Percentiles rank a stretch among this genome's conserved stretches.
Conservation (phyloP, 2,329 filamentous ascomycete genomes). For the Curvularia verruculosa region DNA sequence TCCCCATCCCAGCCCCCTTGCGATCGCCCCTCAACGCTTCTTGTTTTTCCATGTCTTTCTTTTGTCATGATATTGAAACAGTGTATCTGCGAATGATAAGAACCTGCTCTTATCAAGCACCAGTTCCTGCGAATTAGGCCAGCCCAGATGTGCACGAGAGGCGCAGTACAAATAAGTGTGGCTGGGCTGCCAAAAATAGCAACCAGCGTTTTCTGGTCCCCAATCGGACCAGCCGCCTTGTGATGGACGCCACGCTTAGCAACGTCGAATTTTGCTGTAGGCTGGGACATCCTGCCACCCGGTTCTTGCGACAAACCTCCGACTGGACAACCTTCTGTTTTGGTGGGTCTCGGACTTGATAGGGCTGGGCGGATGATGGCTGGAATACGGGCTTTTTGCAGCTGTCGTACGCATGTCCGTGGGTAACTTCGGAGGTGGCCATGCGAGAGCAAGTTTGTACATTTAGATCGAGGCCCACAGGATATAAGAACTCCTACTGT, state of each 20-base stretch:
- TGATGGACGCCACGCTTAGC: constrained; percentile 1
- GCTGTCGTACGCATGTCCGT: constrained; percentile 18
- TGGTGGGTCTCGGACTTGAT: constrained; percentile 10
- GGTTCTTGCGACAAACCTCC: background rate
- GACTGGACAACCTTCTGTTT: constrained; percentile 6
- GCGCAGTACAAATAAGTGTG: constrained; percentile 4
- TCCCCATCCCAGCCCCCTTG: constrained; percentile 5
- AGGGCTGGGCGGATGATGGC: constrained; percentile 15
- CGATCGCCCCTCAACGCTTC: background rate
- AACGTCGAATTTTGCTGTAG: background rate
- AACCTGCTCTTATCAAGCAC: background rate
- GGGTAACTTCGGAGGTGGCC: constrained; percentile 8
- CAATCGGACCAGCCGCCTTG: constrained; percentile 4
- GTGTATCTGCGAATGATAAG: background rate
- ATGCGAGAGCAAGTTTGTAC: constrained; percentile 1
- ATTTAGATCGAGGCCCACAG: constrained; percentile 1
- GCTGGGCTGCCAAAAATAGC: constrained; percentile 15
- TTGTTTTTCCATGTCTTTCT: background rate
- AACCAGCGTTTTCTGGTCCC: constrained; percentile 6
- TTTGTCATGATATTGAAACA: background rate
- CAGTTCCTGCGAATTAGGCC: constrained; percentile 2
- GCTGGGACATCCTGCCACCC: background rate
- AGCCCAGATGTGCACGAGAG: constrained; percentile 3
- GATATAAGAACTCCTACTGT: constrained; percentile 15
- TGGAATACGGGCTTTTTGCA: constrained; percentile 18